Evolutionary conservation across 192 early-diverging fungal species (phyloP).

Genomic region (Spizellomyces sp.): DNA sequence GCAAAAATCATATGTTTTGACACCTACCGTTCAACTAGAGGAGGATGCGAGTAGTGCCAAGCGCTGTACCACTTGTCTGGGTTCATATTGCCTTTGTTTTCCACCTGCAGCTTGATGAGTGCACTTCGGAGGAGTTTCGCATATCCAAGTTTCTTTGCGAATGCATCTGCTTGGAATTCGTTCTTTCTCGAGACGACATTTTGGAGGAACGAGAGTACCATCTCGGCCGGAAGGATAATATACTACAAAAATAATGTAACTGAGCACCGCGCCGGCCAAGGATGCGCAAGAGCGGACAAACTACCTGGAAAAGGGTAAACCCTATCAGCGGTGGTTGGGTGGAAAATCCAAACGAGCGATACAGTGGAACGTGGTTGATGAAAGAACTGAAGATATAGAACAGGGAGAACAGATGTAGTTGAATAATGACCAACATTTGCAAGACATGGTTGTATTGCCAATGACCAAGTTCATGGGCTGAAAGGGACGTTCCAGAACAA

Average conservation of each 20-base stretch:
- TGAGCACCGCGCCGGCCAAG: too few relatives aligned
- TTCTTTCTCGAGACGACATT: slow-evolving; percentile 82
- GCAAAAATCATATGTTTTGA: neutral
- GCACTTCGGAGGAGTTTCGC: slow-evolving; percentile 69
- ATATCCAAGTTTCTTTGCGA: slow-evolving; percentile 82
- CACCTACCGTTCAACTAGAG: slow-evolving; percentile 80
- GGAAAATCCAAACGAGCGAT: slow-evolving; percentile 83
- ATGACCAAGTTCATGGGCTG: slow-evolving; percentile 95
- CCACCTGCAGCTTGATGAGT: slow-evolving; percentile 86
- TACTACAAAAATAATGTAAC: slow-evolving; percentile 35
- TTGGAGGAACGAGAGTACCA: slow-evolving; percentile 69
- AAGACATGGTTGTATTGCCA: slow-evolving; percentile 88
- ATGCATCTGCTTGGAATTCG: slow-evolving; percentile 94
- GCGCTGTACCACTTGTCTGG: slow-evolving; percentile 85
- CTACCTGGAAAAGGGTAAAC: slow-evolving; percentile 84
- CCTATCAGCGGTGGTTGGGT: slow-evolving; percentile 82
- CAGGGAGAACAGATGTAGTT: slow-evolving; percentile 74
- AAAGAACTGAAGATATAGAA: slow-evolving; percentile 64
- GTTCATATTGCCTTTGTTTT: slow-evolving; percentile 87
- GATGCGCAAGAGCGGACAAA: neutral
- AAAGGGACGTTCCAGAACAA: neutral
- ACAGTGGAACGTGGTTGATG: slow-evolving; percentile 74
- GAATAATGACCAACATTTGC: slow-evolving; percentile 69
- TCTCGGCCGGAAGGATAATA: slow-evolving; percentile 79
- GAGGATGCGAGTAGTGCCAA: slow-evolving; percentile 92